Evolutionary conservation across 257 asterid genomes (phyloP).

Genomic region (Solanum chmielewskii): DNA sequence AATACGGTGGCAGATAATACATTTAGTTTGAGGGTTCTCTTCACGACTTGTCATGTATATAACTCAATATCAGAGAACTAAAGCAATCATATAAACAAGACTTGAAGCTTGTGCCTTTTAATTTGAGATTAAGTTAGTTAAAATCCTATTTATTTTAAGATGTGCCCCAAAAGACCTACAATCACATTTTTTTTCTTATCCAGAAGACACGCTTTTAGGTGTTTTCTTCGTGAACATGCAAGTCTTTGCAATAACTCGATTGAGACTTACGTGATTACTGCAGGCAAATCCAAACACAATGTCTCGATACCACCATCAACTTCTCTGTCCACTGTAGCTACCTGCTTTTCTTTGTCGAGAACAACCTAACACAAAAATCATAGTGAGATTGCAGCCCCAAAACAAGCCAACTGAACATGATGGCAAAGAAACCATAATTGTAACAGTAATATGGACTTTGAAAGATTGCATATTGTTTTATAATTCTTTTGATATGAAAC

Average conservation of each 20-base stretch:
- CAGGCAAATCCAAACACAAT: conserved; percentile 76
- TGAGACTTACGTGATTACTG: conserved; percentile 78
- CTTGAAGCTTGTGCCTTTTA: neutral
- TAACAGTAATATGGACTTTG: neutral
- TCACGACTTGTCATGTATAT: neutral
- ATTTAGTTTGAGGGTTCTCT: neutral
- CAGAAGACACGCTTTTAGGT: neutral
- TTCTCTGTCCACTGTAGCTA: conserved; percentile 79
- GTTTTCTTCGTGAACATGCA: neutral
- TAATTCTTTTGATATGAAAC: neutral
- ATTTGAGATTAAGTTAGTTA: neutral
- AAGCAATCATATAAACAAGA: neutral
- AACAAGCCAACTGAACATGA: neutral
- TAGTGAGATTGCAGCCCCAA: neutral
- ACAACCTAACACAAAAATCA: conserved; percentile 44
- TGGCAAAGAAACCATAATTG: neutral
- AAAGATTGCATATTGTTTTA: neutral
- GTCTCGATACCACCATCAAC: conserved; percentile 98
- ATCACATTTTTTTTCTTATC: neutral
- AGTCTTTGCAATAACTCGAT: neutral
- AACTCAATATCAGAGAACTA: neutral
- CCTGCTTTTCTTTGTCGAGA: conserved; percentile 57
- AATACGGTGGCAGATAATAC: neutral
- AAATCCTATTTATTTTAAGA: neutral
- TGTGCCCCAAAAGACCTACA: neutral